These are phyloP conservation scores for Boletus sp. DNA, from an alignment of 768 basidiomycete genomes.

Conservation along the genomic window DNA sequence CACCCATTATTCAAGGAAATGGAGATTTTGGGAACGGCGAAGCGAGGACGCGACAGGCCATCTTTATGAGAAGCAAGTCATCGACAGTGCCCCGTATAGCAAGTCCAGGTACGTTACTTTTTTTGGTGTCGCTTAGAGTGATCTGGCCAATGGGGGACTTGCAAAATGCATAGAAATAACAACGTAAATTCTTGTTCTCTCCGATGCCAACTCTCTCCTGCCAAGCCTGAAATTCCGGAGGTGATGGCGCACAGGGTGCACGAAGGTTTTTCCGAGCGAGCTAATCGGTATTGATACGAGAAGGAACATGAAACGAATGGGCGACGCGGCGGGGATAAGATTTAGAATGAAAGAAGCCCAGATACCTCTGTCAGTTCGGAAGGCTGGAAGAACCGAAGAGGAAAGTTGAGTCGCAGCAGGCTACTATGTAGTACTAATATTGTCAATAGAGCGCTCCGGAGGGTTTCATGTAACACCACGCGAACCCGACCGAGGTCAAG, in stretches of 20 bases:
- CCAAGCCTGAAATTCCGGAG: not conserved
- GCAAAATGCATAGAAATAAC: no score
- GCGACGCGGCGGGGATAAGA: not conserved
- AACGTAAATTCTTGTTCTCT: no score
- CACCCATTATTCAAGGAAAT: constrained; percentile 46
- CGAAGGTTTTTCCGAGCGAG: no score
- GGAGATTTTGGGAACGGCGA: not conserved
- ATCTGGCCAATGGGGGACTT: no score
- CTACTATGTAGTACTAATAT: no score
- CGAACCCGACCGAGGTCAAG: not conserved
- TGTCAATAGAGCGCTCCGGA: not conserved
- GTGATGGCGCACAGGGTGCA: not conserved
- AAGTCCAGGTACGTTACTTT: no score
- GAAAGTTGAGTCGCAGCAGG: no score
- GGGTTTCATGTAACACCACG: not conserved
- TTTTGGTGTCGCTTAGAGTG: no score
- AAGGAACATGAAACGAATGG: constrained; percentile 7
- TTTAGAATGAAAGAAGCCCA: not conserved
- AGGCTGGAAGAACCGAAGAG: no score
- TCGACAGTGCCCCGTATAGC: no score
- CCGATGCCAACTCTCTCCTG: not conserved
- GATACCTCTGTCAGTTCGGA: no score
- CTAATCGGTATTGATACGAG: not conserved
- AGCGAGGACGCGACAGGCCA: not conserved
- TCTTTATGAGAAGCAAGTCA: not conserved